phyloP scores from a whole-genome alignment of 2,329 filamentous ascomycete genomes.

The Calonectria naviculata region DNA sequence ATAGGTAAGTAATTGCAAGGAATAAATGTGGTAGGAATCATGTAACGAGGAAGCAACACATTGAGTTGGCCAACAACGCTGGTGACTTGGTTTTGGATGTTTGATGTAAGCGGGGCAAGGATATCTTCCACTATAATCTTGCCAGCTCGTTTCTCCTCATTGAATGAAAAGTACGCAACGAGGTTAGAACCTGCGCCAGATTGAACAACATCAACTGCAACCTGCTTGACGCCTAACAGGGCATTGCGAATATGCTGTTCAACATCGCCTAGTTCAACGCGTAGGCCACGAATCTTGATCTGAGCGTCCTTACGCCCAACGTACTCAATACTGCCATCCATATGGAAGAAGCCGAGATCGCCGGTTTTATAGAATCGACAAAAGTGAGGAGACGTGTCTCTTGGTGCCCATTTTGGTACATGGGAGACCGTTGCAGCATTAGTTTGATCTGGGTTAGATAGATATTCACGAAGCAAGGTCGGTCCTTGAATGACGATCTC shows the following conservation, averaged over 20 bases:
- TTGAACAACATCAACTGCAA: constrained; percentile 18
- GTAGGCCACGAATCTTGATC: constrained; percentile 67
- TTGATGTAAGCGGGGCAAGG: not conserved
- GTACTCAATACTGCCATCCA: constrained; percentile 53
- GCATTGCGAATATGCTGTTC: constrained; percentile 28
- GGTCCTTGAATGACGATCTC: constrained; percentile 42
- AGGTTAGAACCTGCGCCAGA: constrained; percentile 6
- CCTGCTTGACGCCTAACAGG: not conserved
- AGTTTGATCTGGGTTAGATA: constrained; percentile 43
- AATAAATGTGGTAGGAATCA: constrained; percentile 31
- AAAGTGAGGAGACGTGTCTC: not conserved
- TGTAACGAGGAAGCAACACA: constrained; percentile 26
- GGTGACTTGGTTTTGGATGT: not conserved
- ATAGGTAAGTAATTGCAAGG: constrained; percentile 22
- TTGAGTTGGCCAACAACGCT: not conserved
- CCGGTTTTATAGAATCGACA: constrained; percentile 55
- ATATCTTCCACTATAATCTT: not conserved
- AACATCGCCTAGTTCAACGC: constrained; percentile 57
- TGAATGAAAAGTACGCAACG: constrained; percentile 11
- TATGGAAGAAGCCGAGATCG: constrained; percentile 53
- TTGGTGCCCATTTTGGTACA: not conserved
- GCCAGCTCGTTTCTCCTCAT: not conserved
- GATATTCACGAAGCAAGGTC: constrained; percentile 57
- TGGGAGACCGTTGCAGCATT: not conserved
- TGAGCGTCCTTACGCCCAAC: constrained; percentile 67